A percentile compares a stretch with the other conserved stretches of the same genome.
Conservation (phyloP, 2,329 filamentous ascomycete species). For the Penicillium sp. region DNA sequence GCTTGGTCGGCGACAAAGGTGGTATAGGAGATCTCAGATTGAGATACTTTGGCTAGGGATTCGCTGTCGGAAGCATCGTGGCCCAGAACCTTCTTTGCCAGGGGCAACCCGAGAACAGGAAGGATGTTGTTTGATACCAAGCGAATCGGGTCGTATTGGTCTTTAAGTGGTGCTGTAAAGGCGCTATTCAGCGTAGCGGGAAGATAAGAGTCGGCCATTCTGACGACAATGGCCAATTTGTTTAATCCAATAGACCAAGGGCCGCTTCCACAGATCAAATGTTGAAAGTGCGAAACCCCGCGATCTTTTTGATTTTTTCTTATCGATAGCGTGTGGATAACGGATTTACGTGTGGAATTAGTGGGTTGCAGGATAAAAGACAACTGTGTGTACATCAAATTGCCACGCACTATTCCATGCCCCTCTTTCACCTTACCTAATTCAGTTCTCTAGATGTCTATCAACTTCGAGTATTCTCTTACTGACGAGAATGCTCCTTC, state of each 20-base stretch:
- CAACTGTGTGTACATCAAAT: background rate
- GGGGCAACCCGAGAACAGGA: constrained; percentile 33
- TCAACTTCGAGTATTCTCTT: background rate
- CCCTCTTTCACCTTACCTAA: constrained; percentile 3
- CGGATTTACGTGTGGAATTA: constrained; percentile 8
- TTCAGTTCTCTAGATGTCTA: background rate
- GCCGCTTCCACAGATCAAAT: constrained; percentile 7
- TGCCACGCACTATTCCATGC: constrained; percentile 3
- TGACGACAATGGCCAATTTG: constrained; percentile 5
- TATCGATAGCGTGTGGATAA: constrained; percentile 28
- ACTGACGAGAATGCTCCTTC: constrained; percentile 41
- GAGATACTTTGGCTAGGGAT: constrained; percentile 29
- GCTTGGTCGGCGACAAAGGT: constrained; percentile 38
- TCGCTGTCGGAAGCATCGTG: constrained; percentile 31
- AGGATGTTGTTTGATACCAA: constrained; percentile 35
- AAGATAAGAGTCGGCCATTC: constrained; percentile 28
- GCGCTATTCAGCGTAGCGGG: constrained; percentile 35
- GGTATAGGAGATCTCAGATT: constrained; percentile 38
- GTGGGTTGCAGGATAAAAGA: background rate
- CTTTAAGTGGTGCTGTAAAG: constrained; percentile 31
- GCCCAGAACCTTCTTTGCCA: constrained; percentile 42
- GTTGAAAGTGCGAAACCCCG: constrained; percentile 23
- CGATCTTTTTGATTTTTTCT: constrained; percentile 28
- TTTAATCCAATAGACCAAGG: background rate
- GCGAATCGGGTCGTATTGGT: constrained; percentile 36